Evolutionary conservation across 1,284 basidiomycete genomes (phyloP).

Genomic region (Irpex sp.): DNA sequence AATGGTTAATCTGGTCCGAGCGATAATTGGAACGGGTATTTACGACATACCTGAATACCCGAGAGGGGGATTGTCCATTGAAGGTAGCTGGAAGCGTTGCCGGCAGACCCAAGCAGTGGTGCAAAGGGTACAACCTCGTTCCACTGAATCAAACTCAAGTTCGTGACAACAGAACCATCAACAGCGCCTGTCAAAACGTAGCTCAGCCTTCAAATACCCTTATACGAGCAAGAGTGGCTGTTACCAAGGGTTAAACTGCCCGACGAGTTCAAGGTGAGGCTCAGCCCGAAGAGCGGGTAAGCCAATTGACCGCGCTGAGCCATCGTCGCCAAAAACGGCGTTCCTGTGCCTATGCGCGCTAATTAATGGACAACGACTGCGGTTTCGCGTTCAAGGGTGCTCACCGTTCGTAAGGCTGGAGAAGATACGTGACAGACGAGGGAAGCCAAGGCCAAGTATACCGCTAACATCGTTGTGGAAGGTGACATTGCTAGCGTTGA

Average conservation of each 20-base stretch:
- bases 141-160: slow-evolving; percentile 72
- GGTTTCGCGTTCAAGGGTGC: background rate
- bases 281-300: slow-evolving; percentile 81
- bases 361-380: slow-evolving; percentile 8
- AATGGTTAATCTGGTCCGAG: background rate
- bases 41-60: slow-evolving; percentile 56
- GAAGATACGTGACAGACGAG: slow-evolving; percentile 72
- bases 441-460: slow-evolving; percentile 79
- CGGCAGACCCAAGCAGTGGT: slow-evolving; percentile 58
- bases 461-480: slow-evolving; percentile 74
- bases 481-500: slow-evolving; percentile 69
- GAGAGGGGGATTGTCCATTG: slow-evolving; percentile 83
- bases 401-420: slow-evolving; percentile 57
- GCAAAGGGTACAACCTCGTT: slow-evolving; percentile 79
- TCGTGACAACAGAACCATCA: slow-evolving; percentile 71
- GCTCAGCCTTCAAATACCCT: background rate
- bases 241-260: slow-evolving; percentile 75
- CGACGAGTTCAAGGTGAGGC: slow-evolving; percentile 62
- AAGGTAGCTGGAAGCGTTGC: slow-evolving; percentile 77
- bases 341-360: slow-evolving; percentile 49
- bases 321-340: slow-evolving; percentile 71
- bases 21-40: background rate
- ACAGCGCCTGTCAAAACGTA: slow-evolving; percentile 63
- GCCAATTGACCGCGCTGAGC: slow-evolving; percentile 70
- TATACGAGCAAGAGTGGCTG: slow-evolving; percentile 15